Base-by-base conservation (phyloP, 805 yeast species). In the Candida tallmaniae region DNA sequence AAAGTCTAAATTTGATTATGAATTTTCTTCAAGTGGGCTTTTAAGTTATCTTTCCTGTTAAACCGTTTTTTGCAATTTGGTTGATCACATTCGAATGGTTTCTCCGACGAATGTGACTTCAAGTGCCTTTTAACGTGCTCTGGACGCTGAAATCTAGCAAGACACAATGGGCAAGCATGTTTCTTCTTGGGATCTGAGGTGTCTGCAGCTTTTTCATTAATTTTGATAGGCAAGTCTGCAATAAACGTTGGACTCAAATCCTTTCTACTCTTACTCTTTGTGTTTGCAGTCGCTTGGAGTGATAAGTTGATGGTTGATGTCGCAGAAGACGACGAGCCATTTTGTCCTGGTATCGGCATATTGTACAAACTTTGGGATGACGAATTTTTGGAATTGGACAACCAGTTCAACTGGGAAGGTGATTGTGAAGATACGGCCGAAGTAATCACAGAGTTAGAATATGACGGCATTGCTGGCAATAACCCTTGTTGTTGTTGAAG, bases 81-180 rank as follows among this genome's bases (percentile, higher is more conserved):
- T 44, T 68, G 69, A 32, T 73, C 70, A 50, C 81, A 76, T 38
- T 62, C 68, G 45, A 64, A 76, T 6, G 81, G 81, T 46, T 74
- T 75, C 42, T 75, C 80, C 8, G 72, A 59, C 4, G 77, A 69
- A 52, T 76, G 81, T 27, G 74, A 65, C 49, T 76, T 68, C 71
- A 76, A 64, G 47, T 76, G 78, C 41, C 85, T 54, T 51, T 76
- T 80, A 19, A 80, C 87, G 53, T 80, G 87, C 47, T 80, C 87
- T 2, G 87, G 83, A 43, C 83, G 56, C 51, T 78, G 85, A 62
- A 79, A 79, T 32, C 72, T 56, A 25, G 77, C 68, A 31, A 72
- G 75, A 50, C 86, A 78, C 27, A 78, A 52, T 2, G 83, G 83
- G 57, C 87, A 80, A 43, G 67, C 68, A 53, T 80, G 84, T 32